Percentiles rank a stretch among this genome's conserved stretches.
These are phyloP conservation scores for Pestalotiopsis fici DNA, from an alignment of 2,329 filamentous ascomycete species.

Conservation along the genomic window DNA sequence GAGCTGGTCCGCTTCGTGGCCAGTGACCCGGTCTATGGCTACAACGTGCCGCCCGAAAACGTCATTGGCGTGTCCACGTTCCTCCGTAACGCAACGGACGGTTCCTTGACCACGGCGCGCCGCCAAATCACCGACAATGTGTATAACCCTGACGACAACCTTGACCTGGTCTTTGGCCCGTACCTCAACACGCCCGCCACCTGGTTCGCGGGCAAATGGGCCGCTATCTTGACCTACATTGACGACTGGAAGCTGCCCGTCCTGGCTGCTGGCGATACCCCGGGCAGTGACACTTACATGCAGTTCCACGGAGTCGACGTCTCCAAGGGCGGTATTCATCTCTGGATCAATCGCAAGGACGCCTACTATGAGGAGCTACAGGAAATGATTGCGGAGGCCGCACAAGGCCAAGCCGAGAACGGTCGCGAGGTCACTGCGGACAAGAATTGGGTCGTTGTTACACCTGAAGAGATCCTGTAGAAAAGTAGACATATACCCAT, in stretches of 20 bases:
- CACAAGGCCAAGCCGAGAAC: slow-evolving; percentile 33
- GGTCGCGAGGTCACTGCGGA: slow-evolving; percentile 39
- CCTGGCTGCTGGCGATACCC: slow-evolving; percentile 43
- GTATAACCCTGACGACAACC: slow-evolving; percentile 36
- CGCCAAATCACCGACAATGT: slow-evolving; percentile 38
- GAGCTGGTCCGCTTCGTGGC: slow-evolving; percentile 47
- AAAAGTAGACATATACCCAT: too few relatives aligned
- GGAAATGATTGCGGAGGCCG: slow-evolving; percentile 36
- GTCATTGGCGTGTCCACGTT: slow-evolving; percentile 43
- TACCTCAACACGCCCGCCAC: slow-evolving; percentile 44
- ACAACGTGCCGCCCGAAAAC: slow-evolving; percentile 44
- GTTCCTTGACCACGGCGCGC: slow-evolving; percentile 34
- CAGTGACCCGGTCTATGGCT: slow-evolving; percentile 44
- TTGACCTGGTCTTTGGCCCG: slow-evolving; percentile 39
- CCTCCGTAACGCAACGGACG: slow-evolving; percentile 29
- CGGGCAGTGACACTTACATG: slow-evolving; percentile 44
- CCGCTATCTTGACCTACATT: slow-evolving; percentile 42
- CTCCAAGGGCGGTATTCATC: slow-evolving; percentile 38
- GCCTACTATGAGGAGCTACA: slow-evolving; percentile 34
- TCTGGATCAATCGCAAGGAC: slow-evolving; percentile 42
- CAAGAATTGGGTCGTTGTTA: slow-evolving; percentile 46
- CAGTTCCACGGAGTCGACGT: slow-evolving; percentile 45
- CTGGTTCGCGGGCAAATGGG: slow-evolving; percentile 46
- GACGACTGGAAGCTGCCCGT: slow-evolving; percentile 43
- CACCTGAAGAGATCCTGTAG: slow-evolving; percentile 37